A percentile compares a stretch with the other conserved stretches of the same genome.
Conservation (phyloP, 1,139 yeast genomes). For the Geotrichum restrictum region DNA sequence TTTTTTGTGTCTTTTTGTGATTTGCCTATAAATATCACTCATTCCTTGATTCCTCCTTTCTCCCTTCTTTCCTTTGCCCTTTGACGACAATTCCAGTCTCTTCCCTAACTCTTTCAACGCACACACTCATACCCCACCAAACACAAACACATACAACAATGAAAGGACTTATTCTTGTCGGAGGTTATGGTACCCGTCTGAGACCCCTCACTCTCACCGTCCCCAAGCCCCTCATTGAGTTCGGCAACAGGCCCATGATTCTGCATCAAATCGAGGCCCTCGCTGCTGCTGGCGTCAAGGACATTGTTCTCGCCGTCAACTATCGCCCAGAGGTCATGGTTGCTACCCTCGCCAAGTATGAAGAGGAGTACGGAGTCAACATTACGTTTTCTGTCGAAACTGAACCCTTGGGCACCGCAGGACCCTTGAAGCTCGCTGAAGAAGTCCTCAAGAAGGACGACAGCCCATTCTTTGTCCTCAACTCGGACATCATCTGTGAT, state of each 20-base stretch:
- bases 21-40: not conserved
- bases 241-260: constrained; percentile 87
- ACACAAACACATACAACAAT: constrained; percentile 39
- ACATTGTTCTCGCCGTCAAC: constrained; percentile 96
- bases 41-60: not conserved
- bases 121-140: not conserved
- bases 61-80: not conserved
- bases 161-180: constrained; percentile 98
- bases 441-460: constrained; percentile 88
- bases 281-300: constrained; percentile 98
- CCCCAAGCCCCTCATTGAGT: constrained; percentile 98
- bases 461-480: constrained; percentile 93
- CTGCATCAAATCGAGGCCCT: constrained; percentile 97
- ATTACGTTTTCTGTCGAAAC: constrained; percentile 98
- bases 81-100: not conserved
- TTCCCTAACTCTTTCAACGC: not conserved
- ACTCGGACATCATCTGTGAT: constrained; percentile 98
- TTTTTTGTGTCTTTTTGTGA: too few species aligned
- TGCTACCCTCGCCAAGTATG: constrained; percentile 87
- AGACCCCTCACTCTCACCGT: constrained; percentile 96
- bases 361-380: constrained; percentile 86
- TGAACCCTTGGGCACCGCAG: constrained; percentile 99
- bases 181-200: constrained; percentile 99
- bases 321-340: constrained; percentile 99
- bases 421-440: constrained; percentile 97